phyloP scores from a whole-genome alignment of 176 grass and related monocot species.

The Phoenix dactylifera region DNA sequence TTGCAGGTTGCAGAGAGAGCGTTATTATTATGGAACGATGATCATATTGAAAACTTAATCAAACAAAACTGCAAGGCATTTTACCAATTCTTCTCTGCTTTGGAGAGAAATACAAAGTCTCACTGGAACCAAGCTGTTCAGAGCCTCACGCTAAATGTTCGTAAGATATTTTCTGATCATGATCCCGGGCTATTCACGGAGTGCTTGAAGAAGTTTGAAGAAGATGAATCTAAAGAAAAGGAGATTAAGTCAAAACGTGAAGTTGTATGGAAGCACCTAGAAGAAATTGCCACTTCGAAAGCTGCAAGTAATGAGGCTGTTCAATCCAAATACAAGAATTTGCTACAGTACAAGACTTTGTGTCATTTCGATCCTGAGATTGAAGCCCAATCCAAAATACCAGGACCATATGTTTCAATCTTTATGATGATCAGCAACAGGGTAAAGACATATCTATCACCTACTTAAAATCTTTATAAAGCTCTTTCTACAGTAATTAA shows the following conservation, averaged over 20 bases:
- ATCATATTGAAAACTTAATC: constrained; percentile 54
- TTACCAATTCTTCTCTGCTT: constrained; percentile 63
- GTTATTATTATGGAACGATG: constrained; percentile 83
- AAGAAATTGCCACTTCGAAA: constrained; percentile 7
- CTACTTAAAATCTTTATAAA: too few relatives aligned
- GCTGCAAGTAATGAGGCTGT: too few relatives aligned
- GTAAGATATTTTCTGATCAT: constrained; percentile 62
- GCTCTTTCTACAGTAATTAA: too few relatives aligned
- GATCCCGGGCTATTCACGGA: too few relatives aligned
- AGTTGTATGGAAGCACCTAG: constrained; percentile 56
- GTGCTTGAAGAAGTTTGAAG: too few relatives aligned
- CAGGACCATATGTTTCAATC: too few relatives aligned
- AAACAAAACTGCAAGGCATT: constrained; percentile 66
- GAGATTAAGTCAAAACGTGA: constrained; percentile 40
- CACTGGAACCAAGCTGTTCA: constrained; percentile 89
- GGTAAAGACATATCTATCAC: too few relatives aligned
- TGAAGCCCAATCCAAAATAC: too few relatives aligned
- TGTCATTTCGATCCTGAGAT: too few relatives aligned
- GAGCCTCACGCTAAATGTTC: constrained; percentile 68
- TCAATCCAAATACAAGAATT: too few relatives aligned
- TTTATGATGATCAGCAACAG: too few relatives aligned
- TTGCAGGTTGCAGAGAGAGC: constrained; percentile 74
- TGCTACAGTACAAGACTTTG: too few relatives aligned
- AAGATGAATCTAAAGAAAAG: constrained; percentile 56
- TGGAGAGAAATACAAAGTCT: constrained; percentile 48